Conservation (phyloP, 768 basidiomycete genomes). For the Strobilomyces confusus region DNA sequence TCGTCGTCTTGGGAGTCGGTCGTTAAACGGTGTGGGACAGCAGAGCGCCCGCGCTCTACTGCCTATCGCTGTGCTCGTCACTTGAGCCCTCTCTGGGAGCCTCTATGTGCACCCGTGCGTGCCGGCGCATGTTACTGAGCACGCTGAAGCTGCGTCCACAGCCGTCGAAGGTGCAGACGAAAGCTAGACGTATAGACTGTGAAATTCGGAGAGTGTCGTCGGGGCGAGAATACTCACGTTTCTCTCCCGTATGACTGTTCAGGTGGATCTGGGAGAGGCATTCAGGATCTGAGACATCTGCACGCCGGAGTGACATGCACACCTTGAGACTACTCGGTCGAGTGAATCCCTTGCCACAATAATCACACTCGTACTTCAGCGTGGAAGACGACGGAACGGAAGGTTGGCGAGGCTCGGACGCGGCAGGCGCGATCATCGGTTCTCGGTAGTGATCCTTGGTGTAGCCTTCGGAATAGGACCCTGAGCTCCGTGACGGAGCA, state of each 20-base stretch:
- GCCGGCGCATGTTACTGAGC: slow-evolving; percentile 85
- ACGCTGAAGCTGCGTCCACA: slow-evolving; percentile 84
- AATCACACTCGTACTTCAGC: slow-evolving; percentile 69
- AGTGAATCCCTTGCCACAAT: slow-evolving; percentile 79
- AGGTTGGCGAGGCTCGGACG: slow-evolving; percentile 15
- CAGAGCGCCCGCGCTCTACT: slow-evolving; percentile 22
- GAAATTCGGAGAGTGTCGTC: slow-evolving; percentile 10
- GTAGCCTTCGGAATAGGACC: slow-evolving; percentile 16
- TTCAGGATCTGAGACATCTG: slow-evolving; percentile 4
- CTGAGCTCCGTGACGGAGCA: slow-evolving; percentile 19
- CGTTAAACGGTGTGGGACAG: slow-evolving; percentile 5
- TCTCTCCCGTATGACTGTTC: slow-evolving; percentile 83
- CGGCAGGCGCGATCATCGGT: slow-evolving; percentile 1
- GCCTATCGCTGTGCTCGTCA: slow-evolving; percentile 44
- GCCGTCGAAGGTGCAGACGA: slow-evolving; percentile 66
- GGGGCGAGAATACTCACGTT: slow-evolving; percentile 50
- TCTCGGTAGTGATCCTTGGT: slow-evolving; percentile 20
- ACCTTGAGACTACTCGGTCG: slow-evolving; percentile 83
- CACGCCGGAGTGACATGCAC: slow-evolving; percentile 9
- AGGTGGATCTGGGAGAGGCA: slow-evolving; percentile 59
- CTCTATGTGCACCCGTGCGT: slow-evolving; percentile 66
- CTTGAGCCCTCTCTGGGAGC: slow-evolving; percentile 34
- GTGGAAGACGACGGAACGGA: slow-evolving; percentile 30
- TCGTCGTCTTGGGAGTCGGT: slow-evolving; percentile 5
- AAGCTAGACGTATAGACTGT: slow-evolving; percentile 44